These are phyloP conservation scores for Fomitiporia mediterranea DNA, from an alignment of 1,284 basidiomycete species.

Conservation along the genomic window DNA sequence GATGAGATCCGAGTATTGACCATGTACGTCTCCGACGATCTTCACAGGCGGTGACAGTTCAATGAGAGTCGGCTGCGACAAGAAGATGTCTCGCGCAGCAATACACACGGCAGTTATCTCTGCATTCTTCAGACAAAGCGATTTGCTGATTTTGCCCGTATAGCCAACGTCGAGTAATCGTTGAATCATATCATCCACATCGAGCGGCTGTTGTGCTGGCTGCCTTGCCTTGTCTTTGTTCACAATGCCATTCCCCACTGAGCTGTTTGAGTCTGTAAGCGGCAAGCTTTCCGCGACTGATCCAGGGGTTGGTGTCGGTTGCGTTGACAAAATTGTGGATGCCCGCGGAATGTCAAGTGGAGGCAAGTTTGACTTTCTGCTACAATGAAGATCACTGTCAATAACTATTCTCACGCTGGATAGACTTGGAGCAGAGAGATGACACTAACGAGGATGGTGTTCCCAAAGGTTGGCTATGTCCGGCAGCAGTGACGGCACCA, in stretches of 20 bases:
- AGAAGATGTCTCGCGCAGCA: constrained; percentile 95
- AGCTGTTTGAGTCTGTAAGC: constrained; percentile 31
- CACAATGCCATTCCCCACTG: constrained; percentile 37
- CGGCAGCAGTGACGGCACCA: constrained; percentile 15
- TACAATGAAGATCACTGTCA: constrained; percentile 23
- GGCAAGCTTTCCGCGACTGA: constrained; percentile 40
- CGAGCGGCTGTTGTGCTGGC: constrained; percentile 46
- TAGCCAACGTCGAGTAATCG: constrained; percentile 96
- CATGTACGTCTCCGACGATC: constrained; percentile 99
- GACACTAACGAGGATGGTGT: constrained; percentile 24
- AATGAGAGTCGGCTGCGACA: constrained; percentile 95
- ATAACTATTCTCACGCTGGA: constrained; percentile 23
- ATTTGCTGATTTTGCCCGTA: constrained; percentile 96
- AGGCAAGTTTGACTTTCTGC: constrained; percentile 34
- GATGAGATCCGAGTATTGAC: constrained; percentile 98
- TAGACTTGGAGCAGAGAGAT: constrained; percentile 37
- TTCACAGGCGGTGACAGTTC: constrained; percentile 98
- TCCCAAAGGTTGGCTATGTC: constrained; percentile 32
- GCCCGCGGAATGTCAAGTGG: constrained; percentile 75
- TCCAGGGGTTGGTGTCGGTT: constrained; percentile 36
- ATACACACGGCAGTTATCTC: constrained; percentile 96
- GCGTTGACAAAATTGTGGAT: constrained; percentile 69
- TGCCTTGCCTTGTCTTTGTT: constrained; percentile 52
- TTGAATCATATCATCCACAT: constrained; percentile 99
- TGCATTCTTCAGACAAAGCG: constrained; percentile 92